Base-by-base conservation (phyloP, 1,284 basidiomycete species). In the Cryptococcus jaspeensis region DNA sequence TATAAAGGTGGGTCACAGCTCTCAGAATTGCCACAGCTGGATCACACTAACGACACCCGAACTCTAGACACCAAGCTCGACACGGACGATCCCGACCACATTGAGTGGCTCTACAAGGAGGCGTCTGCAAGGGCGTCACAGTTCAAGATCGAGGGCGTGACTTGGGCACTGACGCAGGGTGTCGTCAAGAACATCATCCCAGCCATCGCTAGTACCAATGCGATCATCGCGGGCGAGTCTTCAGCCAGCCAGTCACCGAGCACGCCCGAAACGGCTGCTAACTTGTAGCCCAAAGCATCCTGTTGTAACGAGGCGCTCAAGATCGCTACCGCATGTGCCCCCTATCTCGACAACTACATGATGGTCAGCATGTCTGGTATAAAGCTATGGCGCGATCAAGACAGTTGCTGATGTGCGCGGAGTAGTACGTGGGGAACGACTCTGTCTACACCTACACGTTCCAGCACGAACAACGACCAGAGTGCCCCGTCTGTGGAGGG, bases 121-220 rank as follows among this genome's bases (percentile, higher is more conserved):
- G 95, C 96, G 5, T 81, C 84, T 23, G 81, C 82, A 25, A 87
- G 96, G 46, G 96, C 96, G 0, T 84, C 87, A 58, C 87, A 92
- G 68, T 97, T 95, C 82, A 91, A 92, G 59, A 99, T 99, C 57
- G 90, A 94, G 69, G 96, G 96, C 38, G 93, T 99, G 25, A 98
- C 94, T 4, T 99, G 95, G 92, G 88, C 89, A 5, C 81, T 97
- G 43, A 99, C 96, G 0, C 96, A 99, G 76, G 96, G 96, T 46
- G 96, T 99, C 36, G 94, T 99, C 50, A 99, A 99, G 82, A 97
- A 98, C 74, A 98, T 99, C 76, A 99, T 99, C 63, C 95, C 95
- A 13, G 95, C 96, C 35, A 96, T 98, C 63, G 93, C 93, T 0
- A 93, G 90, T 1, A 97, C 94, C 11, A 97, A 96, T 69, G 92